A percentile compares a stretch with the other conserved stretches of the same genome.
These are phyloP conservation scores for Diaporthe sp. DNA, from an alignment of 2,329 filamentous ascomycete genomes.

Conservation along the genomic window DNA sequence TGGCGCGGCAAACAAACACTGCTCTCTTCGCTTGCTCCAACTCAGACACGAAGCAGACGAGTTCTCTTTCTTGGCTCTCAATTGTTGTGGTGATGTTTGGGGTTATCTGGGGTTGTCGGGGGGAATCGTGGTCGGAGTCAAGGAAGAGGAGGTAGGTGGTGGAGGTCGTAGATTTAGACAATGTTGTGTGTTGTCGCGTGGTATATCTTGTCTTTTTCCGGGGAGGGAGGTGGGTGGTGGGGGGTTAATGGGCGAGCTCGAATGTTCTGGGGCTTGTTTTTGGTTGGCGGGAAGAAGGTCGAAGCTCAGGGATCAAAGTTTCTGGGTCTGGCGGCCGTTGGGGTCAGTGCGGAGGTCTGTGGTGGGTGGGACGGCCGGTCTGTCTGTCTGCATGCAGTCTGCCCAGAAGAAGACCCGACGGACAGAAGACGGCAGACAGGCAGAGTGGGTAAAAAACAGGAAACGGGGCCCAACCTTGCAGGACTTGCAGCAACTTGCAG, in stretches of 20 bases:
- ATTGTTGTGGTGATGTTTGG: background rate
- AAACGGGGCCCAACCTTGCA: slow-evolving; percentile 15
- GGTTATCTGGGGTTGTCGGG: background rate
- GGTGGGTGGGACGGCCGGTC: background rate
- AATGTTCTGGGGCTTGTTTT: slow-evolving; percentile 10
- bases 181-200: slow-evolving; percentile 19
- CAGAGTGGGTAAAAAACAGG: slow-evolving; percentile 1
- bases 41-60: background rate
- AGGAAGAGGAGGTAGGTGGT: background rate
- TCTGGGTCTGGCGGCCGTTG: background rate
- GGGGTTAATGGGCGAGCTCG: background rate
- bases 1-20: slow-evolving; percentile 14
- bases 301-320: slow-evolving; percentile 22
- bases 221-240: background rate
- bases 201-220: slow-evolving; percentile 3
- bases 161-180: background rate
- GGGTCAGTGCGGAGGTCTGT: slow-evolving; percentile 8
- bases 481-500: background rate
- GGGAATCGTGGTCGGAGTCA: background rate
- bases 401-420: background rate
- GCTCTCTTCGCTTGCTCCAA: background rate
- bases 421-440: background rate
- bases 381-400: too few species aligned
- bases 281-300: background rate
- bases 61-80: background rate